Percentiles rank a stretch among this genome's conserved stretches.
phyloP scores from a whole-genome alignment of 2,329 filamentous ascomycete genomes.

The Knufia fluminis region DNA sequence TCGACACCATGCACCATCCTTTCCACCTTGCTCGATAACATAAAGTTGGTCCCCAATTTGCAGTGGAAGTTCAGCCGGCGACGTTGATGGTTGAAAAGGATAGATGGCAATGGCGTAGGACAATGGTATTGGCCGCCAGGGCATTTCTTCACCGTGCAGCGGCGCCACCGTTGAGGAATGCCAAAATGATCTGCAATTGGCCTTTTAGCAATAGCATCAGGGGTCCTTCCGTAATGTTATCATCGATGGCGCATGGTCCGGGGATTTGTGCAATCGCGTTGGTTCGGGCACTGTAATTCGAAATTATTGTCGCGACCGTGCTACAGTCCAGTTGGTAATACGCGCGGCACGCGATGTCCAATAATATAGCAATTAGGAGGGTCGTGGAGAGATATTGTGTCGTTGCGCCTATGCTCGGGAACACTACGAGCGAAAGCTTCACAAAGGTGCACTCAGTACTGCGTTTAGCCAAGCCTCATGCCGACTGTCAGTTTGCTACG shows the following conservation, averaged over 20 bases:
- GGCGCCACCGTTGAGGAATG: background rate
- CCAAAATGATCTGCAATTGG: background rate
- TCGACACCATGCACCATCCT: conserved; percentile 80
- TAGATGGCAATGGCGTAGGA: conserved; percentile 95
- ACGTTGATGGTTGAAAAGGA: conserved; percentile 71
- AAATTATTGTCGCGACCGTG: background rate
- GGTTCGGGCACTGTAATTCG: background rate
- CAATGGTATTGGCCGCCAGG: conserved; percentile 96
- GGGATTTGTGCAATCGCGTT: background rate
- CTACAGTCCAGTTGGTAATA: background rate
- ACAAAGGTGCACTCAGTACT: too few species aligned
- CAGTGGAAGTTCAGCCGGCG: conserved; percentile 83
- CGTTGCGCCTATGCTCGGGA: too few species aligned
- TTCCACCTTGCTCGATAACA: conserved; percentile 89
- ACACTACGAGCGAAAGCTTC: too few species aligned
- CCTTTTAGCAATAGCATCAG: conserved; percentile 5
- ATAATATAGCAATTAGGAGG: too few species aligned
- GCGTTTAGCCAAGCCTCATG: too few species aligned
- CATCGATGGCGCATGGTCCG: background rate
- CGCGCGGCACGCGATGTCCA: background rate
- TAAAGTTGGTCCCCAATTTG: conserved; percentile 98
- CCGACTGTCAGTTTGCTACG: too few species aligned
- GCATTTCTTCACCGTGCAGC: conserved; percentile 49
- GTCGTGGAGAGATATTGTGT: too few species aligned
- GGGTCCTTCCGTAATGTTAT: background rate